Evolutionary conservation across 306 rosid genomes (phyloP), one percentile per base, ranked within the genome.

Genomic region (Myrica gale): DNA sequence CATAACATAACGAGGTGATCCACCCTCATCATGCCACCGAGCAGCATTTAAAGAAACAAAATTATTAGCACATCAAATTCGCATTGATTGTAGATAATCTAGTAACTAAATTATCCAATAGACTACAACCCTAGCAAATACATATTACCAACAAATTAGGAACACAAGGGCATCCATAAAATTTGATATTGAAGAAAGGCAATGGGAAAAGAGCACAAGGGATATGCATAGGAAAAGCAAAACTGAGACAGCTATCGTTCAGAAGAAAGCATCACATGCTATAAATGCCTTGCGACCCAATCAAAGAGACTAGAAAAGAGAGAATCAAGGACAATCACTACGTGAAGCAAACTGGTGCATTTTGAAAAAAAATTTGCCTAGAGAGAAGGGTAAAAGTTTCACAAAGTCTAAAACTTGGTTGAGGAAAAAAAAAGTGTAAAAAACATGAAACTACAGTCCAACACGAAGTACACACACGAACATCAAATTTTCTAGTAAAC

Each of bases 201-300:
- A 53, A 73, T 69, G 77, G 48, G 15, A 65, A 75, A 72, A 72
- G 74, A 82, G 81, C 82, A 72, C 76, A 74, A 77, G 60, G 60
- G 68, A 74, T 72, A 83, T 41, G 61, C 44, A 76, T 26, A 74
- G 21, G 70, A 69, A 76, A 80, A 76, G 83, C 54, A 68, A 85
- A 68, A 70, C 19, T 39, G 78, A 65, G 85, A 80, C 82, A 80
- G 81, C 84, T 86, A 82, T 79, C 65, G 74, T 71, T 83, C 82
- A 75, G 91, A 93, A 88, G 92, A 79, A 91, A 86, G 94, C 88
- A 91, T 90, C 97, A 83, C 86, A 83, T 88, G 88, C 82, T 67
- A 69, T 37, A 74, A 76, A 71, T 75, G 70, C 74, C 88, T 76
- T 79, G 78, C 74, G 70, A 57, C 26, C 69, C 74, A 74, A 77